phyloP scores from a whole-genome alignment of 1,284 basidiomycete genomes.

The Sanguinoderma infundibulare region DNA sequence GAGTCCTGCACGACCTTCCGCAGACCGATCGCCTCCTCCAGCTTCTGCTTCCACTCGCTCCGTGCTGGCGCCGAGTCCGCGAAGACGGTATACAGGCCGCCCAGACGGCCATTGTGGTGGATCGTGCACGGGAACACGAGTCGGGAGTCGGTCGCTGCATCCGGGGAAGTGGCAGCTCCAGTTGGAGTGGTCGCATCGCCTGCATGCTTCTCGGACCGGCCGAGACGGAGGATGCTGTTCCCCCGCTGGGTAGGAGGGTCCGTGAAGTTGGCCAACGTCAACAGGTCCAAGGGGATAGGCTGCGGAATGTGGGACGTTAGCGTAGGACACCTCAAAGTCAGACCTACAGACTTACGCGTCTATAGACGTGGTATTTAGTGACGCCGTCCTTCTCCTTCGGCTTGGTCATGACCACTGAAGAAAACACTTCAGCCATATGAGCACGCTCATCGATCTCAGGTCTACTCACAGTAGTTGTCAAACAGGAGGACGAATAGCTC shows the following conservation, averaged over 20 bases:
- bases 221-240: slow-evolving; percentile 58
- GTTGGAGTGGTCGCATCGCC: slow-evolving; percentile 37
- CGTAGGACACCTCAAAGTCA: not conserved
- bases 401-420: slow-evolving; percentile 86
- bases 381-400: slow-evolving; percentile 73
- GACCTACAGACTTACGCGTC: slow-evolving; percentile 56
- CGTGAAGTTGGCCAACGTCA: slow-evolving; percentile 81
- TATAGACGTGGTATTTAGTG: slow-evolving; percentile 80
- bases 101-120: slow-evolving; percentile 82
- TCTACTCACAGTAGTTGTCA: slow-evolving; percentile 84
- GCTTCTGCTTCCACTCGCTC: slow-evolving; percentile 86
- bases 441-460: not conserved
- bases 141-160: slow-evolving; percentile 63
- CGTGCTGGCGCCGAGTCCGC: slow-evolving; percentile 81
- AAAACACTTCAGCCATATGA: not conserved
- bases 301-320: slow-evolving; percentile 32
- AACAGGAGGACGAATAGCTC: slow-evolving; percentile 89
- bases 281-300: slow-evolving; percentile 90
- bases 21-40: slow-evolving; percentile 87
- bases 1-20: slow-evolving; percentile 88
- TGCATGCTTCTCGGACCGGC: slow-evolving; percentile 39
- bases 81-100: slow-evolving; percentile 85
- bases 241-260: slow-evolving; percentile 73
- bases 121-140: slow-evolving; percentile 85
- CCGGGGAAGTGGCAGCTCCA: slow-evolving; percentile 44